Evolutionary conservation across 2,329 filamentous ascomycete species (phyloP).

Genomic region (Calonectria pteridis): DNA sequence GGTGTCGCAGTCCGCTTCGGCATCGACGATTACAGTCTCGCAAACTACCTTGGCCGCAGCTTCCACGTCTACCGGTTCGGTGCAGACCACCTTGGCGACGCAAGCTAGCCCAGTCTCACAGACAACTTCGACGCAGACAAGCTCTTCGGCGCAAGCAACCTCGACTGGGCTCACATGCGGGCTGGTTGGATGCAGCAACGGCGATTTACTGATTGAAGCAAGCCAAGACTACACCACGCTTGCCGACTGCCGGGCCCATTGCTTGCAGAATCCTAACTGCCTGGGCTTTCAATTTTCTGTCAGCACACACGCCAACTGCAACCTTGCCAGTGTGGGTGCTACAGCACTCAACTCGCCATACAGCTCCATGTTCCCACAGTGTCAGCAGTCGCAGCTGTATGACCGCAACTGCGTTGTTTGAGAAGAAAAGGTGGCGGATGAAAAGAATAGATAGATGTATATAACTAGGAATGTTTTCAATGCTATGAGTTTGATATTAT

Average conservation of each 20-base stretch:
- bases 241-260: background rate
- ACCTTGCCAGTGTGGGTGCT: background rate
- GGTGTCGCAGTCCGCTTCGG: background rate
- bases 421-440: background rate
- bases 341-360: background rate
- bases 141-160: background rate
- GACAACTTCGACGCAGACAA: background rate
- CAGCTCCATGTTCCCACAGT: background rate
- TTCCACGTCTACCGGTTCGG: background rate
- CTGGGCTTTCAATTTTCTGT: background rate
- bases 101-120: background rate
- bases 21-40: background rate
- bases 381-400: background rate
- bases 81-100: background rate
- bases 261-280: background rate
- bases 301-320: background rate
- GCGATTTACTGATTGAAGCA: background rate
- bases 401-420: background rate
- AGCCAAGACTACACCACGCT: background rate
- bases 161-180: background rate
- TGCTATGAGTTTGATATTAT: background rate
- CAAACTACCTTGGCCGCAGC: background rate
- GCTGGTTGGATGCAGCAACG: background rate
- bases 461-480: conserved; percentile 1
- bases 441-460: background rate